These are phyloP conservation scores for Lichtheimia hyalospora DNA, from an alignment of 371 early-diverging fungal genomes.

Conservation along the genomic window DNA sequence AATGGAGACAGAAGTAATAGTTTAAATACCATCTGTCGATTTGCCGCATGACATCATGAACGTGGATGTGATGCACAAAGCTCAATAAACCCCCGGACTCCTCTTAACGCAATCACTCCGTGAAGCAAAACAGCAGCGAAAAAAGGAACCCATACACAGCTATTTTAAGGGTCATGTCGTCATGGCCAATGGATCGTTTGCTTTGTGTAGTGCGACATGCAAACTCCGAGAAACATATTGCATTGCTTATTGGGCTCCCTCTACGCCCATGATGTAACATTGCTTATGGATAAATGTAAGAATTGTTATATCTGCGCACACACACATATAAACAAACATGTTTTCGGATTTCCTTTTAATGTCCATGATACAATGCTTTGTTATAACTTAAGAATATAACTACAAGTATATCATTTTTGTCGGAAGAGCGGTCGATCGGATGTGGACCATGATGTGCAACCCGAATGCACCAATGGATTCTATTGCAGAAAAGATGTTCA, in stretches of 20 bases:
- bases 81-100: background rate
- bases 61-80: background rate
- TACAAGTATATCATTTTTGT: too few relatives aligned
- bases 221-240: conserved; percentile 3
- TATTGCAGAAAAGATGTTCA: too few relatives aligned
- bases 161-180: conserved; percentile 2
- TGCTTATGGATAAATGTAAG: background rate
- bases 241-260: background rate
- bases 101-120: background rate
- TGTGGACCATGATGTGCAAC: too few relatives aligned
- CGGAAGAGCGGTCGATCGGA: too few relatives aligned
- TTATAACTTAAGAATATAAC: background rate
- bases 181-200: conserved; percentile 7
- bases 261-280: background rate
- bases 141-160: too few relatives aligned
- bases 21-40: background rate
- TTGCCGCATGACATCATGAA: conserved; percentile 7
- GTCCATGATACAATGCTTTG: background rate
- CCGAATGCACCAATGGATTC: too few relatives aligned
- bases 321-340: background rate
- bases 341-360: background rate
- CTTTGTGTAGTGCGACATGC: too few relatives aligned
- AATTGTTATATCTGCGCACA: background rate
- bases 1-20: background rate
- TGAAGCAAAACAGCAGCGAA: background rate